Percentiles rank a stretch among this genome's conserved stretches.
phyloP scores from a whole-genome alignment of 108 stramenopile genomes.

The Heterococcus sp. region DNA sequence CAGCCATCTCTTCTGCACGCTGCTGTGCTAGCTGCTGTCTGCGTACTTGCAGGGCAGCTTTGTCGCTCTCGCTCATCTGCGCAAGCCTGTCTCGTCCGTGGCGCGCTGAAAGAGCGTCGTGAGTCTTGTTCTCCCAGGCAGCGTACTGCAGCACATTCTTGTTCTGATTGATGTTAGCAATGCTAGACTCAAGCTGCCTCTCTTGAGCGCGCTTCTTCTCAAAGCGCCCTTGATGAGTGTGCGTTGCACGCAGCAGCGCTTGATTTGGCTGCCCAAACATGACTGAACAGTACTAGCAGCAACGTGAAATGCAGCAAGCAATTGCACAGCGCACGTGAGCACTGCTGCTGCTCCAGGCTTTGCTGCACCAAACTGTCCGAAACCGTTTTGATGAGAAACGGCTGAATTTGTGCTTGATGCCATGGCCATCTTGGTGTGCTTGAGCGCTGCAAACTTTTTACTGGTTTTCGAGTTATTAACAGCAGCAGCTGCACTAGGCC shows the following conservation, averaged over 20 bases:
- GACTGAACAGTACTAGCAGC: too few species aligned
- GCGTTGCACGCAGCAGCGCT: background rate
- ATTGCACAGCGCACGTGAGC: too few species aligned
- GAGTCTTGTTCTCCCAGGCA: slow-evolving; percentile 44
- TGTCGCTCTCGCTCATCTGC: background rate
- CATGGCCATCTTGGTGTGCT: too few species aligned
- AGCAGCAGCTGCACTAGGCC: too few species aligned
- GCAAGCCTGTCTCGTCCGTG: slow-evolving; percentile 7
- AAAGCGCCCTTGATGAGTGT: slow-evolving; percentile 37
- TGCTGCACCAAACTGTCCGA: too few species aligned
- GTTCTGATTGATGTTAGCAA: slow-evolving; percentile 6
- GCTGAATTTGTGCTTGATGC: too few species aligned
- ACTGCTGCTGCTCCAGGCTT: too few species aligned
- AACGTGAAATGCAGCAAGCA: too few species aligned
- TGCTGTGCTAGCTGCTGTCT: slow-evolving; percentile 28
- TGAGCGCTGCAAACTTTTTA: too few species aligned
- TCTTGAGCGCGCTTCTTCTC: slow-evolving; percentile 22
- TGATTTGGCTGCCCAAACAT: background rate
- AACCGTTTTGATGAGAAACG: too few species aligned
- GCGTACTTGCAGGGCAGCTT: slow-evolving; percentile 13
- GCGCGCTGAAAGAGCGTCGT: slow-evolving; percentile 6
- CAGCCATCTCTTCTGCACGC: slow-evolving; percentile 32
- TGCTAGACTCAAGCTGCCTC: slow-evolving; percentile 18
- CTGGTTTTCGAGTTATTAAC: too few species aligned
- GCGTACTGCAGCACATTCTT: slow-evolving; percentile 9